Evolutionary conservation across 345 rosid genomes (phyloP).

Genomic region (Firmiana major): DNA sequence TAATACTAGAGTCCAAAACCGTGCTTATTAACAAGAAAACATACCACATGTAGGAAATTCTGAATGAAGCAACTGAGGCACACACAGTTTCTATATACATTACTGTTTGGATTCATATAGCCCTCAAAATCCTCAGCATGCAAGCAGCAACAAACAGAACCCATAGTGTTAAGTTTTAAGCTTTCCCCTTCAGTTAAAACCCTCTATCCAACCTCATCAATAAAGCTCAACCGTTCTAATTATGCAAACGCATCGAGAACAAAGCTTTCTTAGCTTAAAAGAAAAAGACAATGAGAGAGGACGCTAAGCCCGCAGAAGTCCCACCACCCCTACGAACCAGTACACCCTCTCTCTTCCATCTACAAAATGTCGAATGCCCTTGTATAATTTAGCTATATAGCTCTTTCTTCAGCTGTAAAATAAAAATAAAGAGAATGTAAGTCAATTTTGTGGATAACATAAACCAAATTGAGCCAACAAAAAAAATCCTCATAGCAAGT

Average conservation of each 20-base stretch:
- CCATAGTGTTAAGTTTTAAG: constrained; percentile 52
- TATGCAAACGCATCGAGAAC: constrained; percentile 20
- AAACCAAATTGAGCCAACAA: constrained; percentile 14
- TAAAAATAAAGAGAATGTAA: constrained; percentile 7
- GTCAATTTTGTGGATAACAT: neutral
- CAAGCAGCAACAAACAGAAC: constrained; percentile 84
- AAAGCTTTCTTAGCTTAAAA: constrained; percentile 7
- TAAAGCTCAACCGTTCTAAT: constrained; percentile 9
- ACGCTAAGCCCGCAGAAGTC: constrained; percentile 56
- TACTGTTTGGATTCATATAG: constrained; percentile 68
- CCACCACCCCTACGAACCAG: constrained; percentile 40
- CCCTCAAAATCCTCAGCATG: constrained; percentile 64
- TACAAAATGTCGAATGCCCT: constrained; percentile 20
- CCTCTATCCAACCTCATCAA: constrained; percentile 14
- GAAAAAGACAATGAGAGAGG: constrained; percentile 38
- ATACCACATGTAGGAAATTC: constrained; percentile 69
- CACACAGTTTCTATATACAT: constrained; percentile 72
- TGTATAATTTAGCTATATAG: constrained; percentile 12
- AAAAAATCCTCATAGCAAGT: constrained; percentile 2
- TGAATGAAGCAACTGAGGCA: constrained; percentile 77
- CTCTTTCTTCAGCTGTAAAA: constrained; percentile 37
- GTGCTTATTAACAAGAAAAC: constrained; percentile 15
- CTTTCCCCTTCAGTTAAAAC: constrained; percentile 22
- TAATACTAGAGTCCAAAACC: neutral
- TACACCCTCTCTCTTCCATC: constrained; percentile 45